phyloP scores from a whole-genome alignment of 2,329 filamentous ascomycete genomes.

The Diplodia intermedia region DNA sequence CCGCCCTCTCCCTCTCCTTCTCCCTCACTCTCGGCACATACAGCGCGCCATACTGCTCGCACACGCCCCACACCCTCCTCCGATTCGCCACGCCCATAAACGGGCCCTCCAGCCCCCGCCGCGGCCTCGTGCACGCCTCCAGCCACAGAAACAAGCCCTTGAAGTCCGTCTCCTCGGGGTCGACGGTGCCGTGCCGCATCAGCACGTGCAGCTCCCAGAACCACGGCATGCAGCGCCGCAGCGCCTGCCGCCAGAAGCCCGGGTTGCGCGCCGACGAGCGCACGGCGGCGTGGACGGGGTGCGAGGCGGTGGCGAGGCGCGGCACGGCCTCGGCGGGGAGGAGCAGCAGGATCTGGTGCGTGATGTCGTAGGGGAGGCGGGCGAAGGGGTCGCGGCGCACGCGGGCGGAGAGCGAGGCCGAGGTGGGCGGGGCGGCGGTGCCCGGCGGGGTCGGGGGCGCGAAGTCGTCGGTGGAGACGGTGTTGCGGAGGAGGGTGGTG shows the following conservation, averaged over 20 bases:
- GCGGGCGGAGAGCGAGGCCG: conserved; percentile 31
- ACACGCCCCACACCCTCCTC: conserved; percentile 42
- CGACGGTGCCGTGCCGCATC: conserved; percentile 36
- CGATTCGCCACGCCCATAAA: conserved; percentile 45
- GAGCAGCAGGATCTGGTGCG: background rate
- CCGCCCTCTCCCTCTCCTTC: conserved; percentile 4
- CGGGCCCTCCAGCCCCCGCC: conserved; percentile 37
- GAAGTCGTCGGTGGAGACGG: conserved; percentile 32
- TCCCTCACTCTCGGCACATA: background rate
- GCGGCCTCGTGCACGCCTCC: conserved; percentile 35
- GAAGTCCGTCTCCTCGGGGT: conserved; percentile 33
- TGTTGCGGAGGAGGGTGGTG: conserved; percentile 29
- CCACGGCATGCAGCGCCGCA: conserved; percentile 19
- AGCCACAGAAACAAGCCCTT: conserved; percentile 40
- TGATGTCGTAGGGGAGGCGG: conserved; percentile 14
- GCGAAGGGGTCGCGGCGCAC: conserved; percentile 9
- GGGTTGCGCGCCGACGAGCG: background rate
- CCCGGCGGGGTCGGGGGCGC: background rate
- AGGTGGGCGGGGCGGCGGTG: background rate
- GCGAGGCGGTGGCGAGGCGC: conserved; percentile 8
- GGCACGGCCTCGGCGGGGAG: background rate
- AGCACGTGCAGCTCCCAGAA: conserved; percentile 19
- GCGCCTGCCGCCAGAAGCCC: conserved; percentile 1
- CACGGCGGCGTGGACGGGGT: background rate
- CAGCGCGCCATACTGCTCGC: conserved; percentile 12